phyloP scores from a whole-genome alignment of 2,329 filamentous ascomycete species.

The Aspergillus hortae region DNA sequence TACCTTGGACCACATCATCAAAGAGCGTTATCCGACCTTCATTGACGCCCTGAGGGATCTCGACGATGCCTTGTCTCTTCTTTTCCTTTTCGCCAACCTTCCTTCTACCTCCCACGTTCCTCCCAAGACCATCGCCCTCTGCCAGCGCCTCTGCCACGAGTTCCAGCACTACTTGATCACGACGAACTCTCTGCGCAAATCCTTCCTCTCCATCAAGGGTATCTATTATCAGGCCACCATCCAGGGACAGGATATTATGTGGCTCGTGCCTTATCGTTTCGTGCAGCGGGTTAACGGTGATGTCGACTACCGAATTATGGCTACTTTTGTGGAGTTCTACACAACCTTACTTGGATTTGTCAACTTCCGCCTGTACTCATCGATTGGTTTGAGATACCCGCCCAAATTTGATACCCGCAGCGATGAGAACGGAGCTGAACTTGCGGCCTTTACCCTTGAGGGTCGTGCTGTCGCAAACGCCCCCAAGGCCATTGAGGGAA shows the following conservation, averaged over 20 bases:
- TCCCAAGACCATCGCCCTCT: conserved; percentile 91
- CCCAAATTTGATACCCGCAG: conserved; percentile 85
- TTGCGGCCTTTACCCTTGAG: conserved; percentile 88
- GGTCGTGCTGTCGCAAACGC: conserved; percentile 57
- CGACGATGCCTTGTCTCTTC: conserved; percentile 93
- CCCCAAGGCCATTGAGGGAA: conserved; percentile 51
- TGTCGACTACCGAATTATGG: conserved; percentile 98
- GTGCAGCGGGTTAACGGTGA: conserved; percentile 92
- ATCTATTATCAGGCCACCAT: conserved; percentile 99
- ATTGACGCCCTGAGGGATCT: conserved; percentile 89
- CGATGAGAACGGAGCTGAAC: conserved; percentile 84
- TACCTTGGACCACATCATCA: conserved; percentile 93
- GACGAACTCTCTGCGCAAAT: conserved; percentile 87
- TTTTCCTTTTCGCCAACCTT: conserved; percentile 95
- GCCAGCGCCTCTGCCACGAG: conserved; percentile 87
- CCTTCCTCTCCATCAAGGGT: conserved; percentile 96
- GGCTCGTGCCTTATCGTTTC: conserved; percentile 97
- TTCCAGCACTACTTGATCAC: conserved; percentile 97
- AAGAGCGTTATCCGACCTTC: conserved; percentile 97
- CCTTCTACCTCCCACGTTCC: conserved; percentile 86
- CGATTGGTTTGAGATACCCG: conserved; percentile 87
- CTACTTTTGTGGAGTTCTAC: conserved; percentile 98
- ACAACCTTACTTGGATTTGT: conserved; percentile 93
- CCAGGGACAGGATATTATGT: conserved; percentile 92
- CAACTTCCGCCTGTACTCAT: conserved; percentile 92